These are phyloP conservation scores for Pterothamnion heteromorphum DNA, from an alignment of 31 red algal species.

Conservation along the genomic window DNA sequence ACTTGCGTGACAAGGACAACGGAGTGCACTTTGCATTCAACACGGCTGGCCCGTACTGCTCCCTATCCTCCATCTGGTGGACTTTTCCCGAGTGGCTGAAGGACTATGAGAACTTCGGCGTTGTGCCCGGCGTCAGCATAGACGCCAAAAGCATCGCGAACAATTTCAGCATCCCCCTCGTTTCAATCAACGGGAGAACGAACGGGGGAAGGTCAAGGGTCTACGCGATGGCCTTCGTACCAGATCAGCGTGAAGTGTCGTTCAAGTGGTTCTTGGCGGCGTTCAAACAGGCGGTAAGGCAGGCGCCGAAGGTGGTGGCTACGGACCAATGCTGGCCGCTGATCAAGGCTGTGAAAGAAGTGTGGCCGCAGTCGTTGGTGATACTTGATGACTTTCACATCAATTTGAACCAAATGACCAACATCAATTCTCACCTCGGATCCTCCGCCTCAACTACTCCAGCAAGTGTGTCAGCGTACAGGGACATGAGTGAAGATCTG, in stretches of 20 bases:
- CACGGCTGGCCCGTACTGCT: background rate
- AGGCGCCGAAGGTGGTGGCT: background rate
- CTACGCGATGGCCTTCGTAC: background rate
- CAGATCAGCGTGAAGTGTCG: background rate
- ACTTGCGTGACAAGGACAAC: background rate
- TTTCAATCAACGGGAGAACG: slow-evolving; percentile 9
- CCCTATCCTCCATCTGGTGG: background rate
- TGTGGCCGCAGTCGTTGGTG: background rate
- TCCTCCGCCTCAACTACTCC: too few species aligned
- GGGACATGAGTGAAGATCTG: background rate
- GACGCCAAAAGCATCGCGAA: too few species aligned
- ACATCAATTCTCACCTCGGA: background rate
- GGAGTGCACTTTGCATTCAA: background rate
- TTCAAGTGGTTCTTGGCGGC: background rate
- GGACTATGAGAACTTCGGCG: background rate
- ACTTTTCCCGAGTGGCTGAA: background rate
- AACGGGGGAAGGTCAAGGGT: background rate
- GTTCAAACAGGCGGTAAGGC: background rate
- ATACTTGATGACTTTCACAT: slow-evolving; percentile 22
- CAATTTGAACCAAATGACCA: background rate
- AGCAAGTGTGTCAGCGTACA: background rate
- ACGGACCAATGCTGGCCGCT: background rate
- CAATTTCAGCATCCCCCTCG: background rate
- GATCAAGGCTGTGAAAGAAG: background rate
- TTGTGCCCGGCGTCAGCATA: background rate